A percentile compares a stretch with the other conserved stretches of the same genome.
phyloP scores from a whole-genome alignment of 805 yeast genomes.

The Metschnikowia cerradonensis region DNA sequence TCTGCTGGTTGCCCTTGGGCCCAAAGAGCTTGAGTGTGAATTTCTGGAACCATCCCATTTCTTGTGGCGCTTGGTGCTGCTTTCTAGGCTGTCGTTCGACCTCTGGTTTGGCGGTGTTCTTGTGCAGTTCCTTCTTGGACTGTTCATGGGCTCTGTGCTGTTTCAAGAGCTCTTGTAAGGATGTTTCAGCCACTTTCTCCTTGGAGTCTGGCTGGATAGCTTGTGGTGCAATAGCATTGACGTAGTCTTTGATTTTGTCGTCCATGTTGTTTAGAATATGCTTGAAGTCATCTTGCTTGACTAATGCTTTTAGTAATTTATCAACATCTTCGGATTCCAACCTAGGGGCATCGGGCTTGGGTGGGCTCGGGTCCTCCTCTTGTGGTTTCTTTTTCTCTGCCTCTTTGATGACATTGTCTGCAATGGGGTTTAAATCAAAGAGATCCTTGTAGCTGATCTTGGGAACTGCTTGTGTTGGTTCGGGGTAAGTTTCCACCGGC shows the following conservation, averaged over 20 bases:
- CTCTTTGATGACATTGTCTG: not conserved
- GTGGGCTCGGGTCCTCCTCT: not conserved
- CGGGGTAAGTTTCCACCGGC: not conserved
- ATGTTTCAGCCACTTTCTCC: not conserved
- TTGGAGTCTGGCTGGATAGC: not conserved
- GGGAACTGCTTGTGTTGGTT: not conserved
- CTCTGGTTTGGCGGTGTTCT: not conserved
- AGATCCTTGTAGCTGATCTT: slow-evolving; percentile 4
- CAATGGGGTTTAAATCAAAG: not conserved
- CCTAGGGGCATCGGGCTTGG: not conserved
- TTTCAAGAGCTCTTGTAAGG: not conserved
- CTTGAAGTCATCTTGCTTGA: not conserved
- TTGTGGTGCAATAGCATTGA: not conserved
- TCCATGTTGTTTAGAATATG: not conserved
- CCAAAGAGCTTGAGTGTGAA: slow-evolving; percentile 5
- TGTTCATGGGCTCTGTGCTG: not conserved
- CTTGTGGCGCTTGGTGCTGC: not conserved
- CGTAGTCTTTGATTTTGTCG: slow-evolving; percentile 1
- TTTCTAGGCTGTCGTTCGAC: not conserved
- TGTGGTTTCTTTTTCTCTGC: not conserved
- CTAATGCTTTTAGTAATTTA: not conserved
- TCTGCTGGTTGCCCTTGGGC: not conserved
- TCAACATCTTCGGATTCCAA: not conserved
- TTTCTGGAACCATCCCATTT: not conserved
- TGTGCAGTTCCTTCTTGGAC: not conserved